These are phyloP conservation scores for Ascocoryne sarcoides DNA, from an alignment of 2,329 filamentous ascomycete species.

Conservation along the genomic window DNA sequence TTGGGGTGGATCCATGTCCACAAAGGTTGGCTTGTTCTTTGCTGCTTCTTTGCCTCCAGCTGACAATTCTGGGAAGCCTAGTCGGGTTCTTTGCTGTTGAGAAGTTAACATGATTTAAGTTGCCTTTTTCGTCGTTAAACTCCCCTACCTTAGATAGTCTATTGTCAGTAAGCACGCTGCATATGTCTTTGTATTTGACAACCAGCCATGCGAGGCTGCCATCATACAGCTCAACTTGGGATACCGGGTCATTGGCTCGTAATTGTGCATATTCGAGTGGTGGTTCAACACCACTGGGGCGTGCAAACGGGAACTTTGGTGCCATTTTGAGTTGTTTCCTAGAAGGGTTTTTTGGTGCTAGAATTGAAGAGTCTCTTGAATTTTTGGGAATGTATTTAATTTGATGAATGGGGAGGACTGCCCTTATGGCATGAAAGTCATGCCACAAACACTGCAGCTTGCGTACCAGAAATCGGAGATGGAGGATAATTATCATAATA, in stretches of 20 bases:
- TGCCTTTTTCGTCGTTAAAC: too few relatives aligned
- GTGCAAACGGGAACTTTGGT: slow-evolving; percentile 33
- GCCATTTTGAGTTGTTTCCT: too few relatives aligned
- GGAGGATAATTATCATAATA: too few relatives aligned
- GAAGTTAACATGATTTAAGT: too few relatives aligned
- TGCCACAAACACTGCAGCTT: too few relatives aligned
- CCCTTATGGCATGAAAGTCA: too few relatives aligned
- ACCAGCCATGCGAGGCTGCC: slow-evolving; percentile 39
- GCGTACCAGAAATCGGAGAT: too few relatives aligned
- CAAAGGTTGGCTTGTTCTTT: slow-evolving; percentile 41
- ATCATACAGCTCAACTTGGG: slow-evolving; percentile 38
- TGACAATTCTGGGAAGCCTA: slow-evolving; percentile 40
- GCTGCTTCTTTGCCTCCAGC: slow-evolving; percentile 39
- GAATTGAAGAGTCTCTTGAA: too few relatives aligned
- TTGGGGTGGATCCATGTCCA: slow-evolving; percentile 41
- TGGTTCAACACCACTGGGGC: slow-evolving; percentile 33
- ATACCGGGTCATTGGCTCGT: slow-evolving; percentile 35
- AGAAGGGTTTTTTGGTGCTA: too few relatives aligned
- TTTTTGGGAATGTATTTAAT: too few relatives aligned
- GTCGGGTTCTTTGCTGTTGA: slow-evolving; percentile 32
- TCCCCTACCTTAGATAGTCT: slow-evolving; percentile 34
- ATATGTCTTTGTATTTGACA: slow-evolving; percentile 40
- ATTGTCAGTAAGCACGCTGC: slow-evolving; percentile 35
- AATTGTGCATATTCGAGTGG: slow-evolving; percentile 37
- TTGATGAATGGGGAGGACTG: too few relatives aligned